These are phyloP conservation scores for Endocarpon pusillum DNA, from an alignment of 495 filamentous ascomycete genomes.

Conservation along the genomic window DNA sequence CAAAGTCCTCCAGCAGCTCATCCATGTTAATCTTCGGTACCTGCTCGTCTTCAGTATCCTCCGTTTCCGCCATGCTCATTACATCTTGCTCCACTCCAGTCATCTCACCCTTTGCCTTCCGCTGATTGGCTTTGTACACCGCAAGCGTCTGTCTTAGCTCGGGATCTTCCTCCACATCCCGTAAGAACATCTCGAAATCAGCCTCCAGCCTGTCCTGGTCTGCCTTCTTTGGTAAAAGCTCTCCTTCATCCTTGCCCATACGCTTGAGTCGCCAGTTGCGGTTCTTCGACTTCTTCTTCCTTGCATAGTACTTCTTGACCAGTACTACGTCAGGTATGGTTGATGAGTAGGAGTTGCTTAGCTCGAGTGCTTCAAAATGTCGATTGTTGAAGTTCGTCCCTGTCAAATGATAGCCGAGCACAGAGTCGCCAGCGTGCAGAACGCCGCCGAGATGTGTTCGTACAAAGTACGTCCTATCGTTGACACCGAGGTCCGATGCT, in stretches of 20 bases:
- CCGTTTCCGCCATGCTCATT: slow-evolving; percentile 50
- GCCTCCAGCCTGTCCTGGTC: slow-evolving; percentile 71
- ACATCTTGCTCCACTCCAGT: slow-evolving; percentile 37
- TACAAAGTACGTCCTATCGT: slow-evolving; percentile 70
- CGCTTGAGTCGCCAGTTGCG: slow-evolving; percentile 88
- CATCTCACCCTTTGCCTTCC: too few species aligned
- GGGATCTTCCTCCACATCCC: slow-evolving; percentile 87
- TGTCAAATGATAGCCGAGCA: slow-evolving; percentile 74
- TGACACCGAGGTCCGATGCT: slow-evolving; percentile 74
- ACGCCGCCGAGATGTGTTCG: slow-evolving; percentile 80
- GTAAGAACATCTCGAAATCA: slow-evolving; percentile 93
- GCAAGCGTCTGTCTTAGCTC: slow-evolving; percentile 71
- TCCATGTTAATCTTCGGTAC: slow-evolving; percentile 65
- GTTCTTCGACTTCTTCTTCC: slow-evolving; percentile 67
- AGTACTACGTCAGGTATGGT: slow-evolving; percentile 83
- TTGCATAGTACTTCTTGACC: slow-evolving; percentile 88
- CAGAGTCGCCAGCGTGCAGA: slow-evolving; percentile 78
- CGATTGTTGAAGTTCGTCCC: slow-evolving; percentile 85
- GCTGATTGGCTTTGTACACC: too few species aligned
- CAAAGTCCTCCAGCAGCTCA: slow-evolving; percentile 78
- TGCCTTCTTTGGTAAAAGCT: slow-evolving; percentile 48
- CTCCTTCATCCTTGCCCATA: slow-evolving; percentile 73
- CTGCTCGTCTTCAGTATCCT: slow-evolving; percentile 46
- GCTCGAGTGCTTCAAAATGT: slow-evolving; percentile 63
- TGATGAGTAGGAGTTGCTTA: slow-evolving; percentile 46